phyloP scores from a whole-genome alignment of 768 basidiomycete species.

The Dioszegia aurantiaca region DNA sequence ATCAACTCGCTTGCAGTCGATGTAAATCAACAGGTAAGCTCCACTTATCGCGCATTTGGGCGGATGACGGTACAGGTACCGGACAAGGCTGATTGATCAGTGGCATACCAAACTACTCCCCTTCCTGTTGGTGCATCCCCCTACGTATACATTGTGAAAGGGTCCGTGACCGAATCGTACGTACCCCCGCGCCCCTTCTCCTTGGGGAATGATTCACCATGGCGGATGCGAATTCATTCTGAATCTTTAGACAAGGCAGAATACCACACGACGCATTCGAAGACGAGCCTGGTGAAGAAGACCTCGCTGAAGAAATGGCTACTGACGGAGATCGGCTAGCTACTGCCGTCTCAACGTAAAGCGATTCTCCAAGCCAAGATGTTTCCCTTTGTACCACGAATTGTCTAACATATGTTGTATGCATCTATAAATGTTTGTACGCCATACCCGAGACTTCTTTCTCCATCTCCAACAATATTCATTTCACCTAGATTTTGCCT shows the following conservation, averaged over 20 bases:
- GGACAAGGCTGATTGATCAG: no score
- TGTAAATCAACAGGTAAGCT: slow-evolving; percentile 48
- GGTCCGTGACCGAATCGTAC: slow-evolving; percentile 71
- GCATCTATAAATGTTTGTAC: not conserved
- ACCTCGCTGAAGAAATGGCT: not conserved
- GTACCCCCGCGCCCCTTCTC: slow-evolving; percentile 19
- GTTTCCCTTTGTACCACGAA: no score
- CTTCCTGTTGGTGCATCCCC: slow-evolving; percentile 73
- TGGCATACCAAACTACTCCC: slow-evolving; percentile 72
- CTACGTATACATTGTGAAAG: slow-evolving; percentile 74
- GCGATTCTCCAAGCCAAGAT: no score
- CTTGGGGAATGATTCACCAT: no score
- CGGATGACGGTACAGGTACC: slow-evolving; percentile 53
- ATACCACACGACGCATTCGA: slow-evolving; percentile 80
- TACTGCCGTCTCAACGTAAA: no score
- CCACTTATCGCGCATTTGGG: no score
- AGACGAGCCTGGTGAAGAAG: slow-evolving; percentile 14
- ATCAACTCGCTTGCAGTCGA: slow-evolving; percentile 42
- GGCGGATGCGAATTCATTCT: no score
- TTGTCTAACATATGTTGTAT: not conserved
- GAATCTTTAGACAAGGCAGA: slow-evolving; percentile 68
- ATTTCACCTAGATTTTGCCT: no score
- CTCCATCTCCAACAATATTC: no score
- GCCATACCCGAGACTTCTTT: no score
- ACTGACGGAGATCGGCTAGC: not conserved